Conservation (phyloP, 495 filamentous ascomycete species). For the Penicillium bialowiezense region DNA sequence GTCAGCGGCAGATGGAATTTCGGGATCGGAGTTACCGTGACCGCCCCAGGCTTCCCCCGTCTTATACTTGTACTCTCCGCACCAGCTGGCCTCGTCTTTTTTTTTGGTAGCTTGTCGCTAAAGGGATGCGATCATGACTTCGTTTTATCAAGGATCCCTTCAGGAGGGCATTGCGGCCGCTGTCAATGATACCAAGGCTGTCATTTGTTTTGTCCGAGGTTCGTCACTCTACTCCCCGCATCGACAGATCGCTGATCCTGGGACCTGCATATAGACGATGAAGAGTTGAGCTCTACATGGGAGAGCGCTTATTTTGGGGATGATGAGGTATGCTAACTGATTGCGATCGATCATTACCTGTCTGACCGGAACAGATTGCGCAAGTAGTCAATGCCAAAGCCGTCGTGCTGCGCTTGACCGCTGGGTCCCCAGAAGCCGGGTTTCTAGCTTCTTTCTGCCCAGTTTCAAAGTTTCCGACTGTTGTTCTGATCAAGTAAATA, state of each 20-base stretch:
- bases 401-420: constrained; percentile 64
- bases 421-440: constrained; percentile 72
- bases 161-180: constrained; percentile 76
- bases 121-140: constrained; percentile 28
- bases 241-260: constrained; percentile 21
- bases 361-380: constrained; percentile 32
- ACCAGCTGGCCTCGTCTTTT: not conserved
- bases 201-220: constrained; percentile 71
- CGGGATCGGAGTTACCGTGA: constrained; percentile 6
- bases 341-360: not conserved
- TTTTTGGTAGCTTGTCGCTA: not conserved
- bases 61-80: constrained; percentile 5
- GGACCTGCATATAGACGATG: constrained; percentile 50
- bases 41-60: constrained; percentile 15
- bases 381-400: constrained; percentile 53
- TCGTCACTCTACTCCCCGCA: constrained; percentile 46
- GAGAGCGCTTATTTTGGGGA: constrained; percentile 69
- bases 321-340: constrained; percentile 44
- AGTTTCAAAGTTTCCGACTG: constrained; percentile 65
- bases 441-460: constrained; percentile 81
- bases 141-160: constrained; percentile 79
- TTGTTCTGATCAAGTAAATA: constrained; percentile 72
- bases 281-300: constrained; percentile 66
- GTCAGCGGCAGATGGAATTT: constrained; percentile 12
- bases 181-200: constrained; percentile 59